Evolutionary conservation across 139 green algal species (phyloP).

Genomic region (Gonium pectorale): DNA sequence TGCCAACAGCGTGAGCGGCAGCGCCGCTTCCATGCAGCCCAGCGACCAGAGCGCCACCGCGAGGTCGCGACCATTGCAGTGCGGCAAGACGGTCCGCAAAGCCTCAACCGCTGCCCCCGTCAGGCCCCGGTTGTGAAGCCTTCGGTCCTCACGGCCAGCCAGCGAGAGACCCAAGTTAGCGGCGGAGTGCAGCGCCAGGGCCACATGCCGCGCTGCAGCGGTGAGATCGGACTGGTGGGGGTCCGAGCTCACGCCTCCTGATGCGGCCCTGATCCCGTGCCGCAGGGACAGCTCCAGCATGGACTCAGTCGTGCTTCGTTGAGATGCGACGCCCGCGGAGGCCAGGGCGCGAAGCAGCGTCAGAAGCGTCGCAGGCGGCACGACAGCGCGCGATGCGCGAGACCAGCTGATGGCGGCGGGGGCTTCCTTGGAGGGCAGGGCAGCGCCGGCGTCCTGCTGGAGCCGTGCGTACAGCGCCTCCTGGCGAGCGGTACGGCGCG

Average conservation of each 20-base stretch:
- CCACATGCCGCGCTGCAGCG: not conserved
- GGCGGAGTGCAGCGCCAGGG: slow-evolving; percentile 3
- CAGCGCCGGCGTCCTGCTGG: not conserved
- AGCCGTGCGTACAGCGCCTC: not conserved
- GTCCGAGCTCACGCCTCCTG: too few species aligned
- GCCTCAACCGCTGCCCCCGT: not conserved
- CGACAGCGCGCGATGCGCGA: not conserved
- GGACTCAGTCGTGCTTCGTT: not conserved
- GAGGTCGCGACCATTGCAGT: not conserved
- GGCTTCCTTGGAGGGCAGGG: too few species aligned
- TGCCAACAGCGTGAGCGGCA: not conserved
- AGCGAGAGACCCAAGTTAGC: not conserved
- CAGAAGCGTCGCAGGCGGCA: not conserved
- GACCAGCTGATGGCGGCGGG: not conserved
- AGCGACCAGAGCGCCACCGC: not conserved
- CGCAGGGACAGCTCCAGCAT: not conserved
- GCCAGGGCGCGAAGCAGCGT: slow-evolving; percentile 10
- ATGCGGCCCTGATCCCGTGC: not conserved
- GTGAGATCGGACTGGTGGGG: too few species aligned
- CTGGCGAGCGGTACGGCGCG: not conserved
- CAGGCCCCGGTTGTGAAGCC: not conserved
- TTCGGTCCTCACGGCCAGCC: not conserved
- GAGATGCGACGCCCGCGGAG: not conserved
- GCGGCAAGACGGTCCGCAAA: not conserved
- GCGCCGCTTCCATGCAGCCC: not conserved